Percentiles rank a stretch among this genome's conserved stretches.
Evolutionary conservation across 2,329 filamentous ascomycete genomes (phyloP).

Genomic region (Gnomoniopsis smithogilvyi): DNA sequence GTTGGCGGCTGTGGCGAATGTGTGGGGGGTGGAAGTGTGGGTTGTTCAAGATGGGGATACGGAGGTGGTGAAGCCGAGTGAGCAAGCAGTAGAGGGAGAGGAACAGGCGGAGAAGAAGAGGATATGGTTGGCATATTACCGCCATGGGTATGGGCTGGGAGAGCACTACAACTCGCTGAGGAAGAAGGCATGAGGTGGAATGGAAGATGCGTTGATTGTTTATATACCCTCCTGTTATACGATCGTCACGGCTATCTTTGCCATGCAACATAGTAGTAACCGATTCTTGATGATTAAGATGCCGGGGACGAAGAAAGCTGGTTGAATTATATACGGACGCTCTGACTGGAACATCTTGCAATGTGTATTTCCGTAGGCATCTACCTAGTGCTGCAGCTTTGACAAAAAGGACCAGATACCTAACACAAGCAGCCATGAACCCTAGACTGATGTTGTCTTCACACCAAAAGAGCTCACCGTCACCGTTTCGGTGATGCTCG

Average conservation of each 20-base stretch:
- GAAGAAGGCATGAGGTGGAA: slow-evolving; percentile 31
- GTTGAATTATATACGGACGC: too few relatives aligned
- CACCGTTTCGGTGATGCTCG: neutral
- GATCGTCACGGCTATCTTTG: too few relatives aligned
- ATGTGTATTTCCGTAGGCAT: too few relatives aligned
- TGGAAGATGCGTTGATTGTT: neutral
- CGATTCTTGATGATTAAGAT: too few relatives aligned
- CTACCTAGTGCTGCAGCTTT: too few relatives aligned
- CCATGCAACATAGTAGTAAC: too few relatives aligned
- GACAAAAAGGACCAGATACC: too few relatives aligned
- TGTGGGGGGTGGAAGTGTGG: slow-evolving; percentile 76
- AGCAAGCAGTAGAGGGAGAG: slow-evolving; percentile 31
- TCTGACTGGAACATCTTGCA: too few relatives aligned
- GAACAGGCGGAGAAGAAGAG: slow-evolving; percentile 48
- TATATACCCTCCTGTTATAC: neutral
- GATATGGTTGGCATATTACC: slow-evolving; percentile 93
- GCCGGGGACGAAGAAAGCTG: too few relatives aligned
- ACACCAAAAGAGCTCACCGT: neutral
- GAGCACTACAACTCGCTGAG: slow-evolving; percentile 95
- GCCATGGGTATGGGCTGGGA: slow-evolving; percentile 88
- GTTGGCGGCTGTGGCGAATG: slow-evolving; percentile 76
- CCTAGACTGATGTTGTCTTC: neutral
- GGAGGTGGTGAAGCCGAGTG: slow-evolving; percentile 64
- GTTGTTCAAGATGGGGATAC: slow-evolving; percentile 82
- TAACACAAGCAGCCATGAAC: neutral